Base-by-base conservation (phyloP, 768 basidiomycete genomes). In the Leucogyrophana mollusca region DNA sequence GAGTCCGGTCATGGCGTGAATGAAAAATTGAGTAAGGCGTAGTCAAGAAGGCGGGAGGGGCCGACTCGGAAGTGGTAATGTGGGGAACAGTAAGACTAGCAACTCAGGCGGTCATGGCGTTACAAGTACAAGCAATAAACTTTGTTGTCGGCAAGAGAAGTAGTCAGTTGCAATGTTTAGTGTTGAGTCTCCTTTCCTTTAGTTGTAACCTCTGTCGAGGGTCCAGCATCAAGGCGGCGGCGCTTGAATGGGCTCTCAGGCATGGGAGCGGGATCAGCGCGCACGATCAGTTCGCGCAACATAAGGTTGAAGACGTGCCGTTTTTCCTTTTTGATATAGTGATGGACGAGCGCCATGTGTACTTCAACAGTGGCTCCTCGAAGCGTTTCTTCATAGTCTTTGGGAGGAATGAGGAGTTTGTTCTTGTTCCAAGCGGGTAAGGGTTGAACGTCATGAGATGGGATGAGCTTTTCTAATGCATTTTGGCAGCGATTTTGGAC, bases 291-390 rank as follows among this genome's bases (percentile, higher is more conserved):
- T 6, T 37, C 20, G 2, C 41, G 18, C n/a, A 43, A 23, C 16
- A 37, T n/a, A 9, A 34, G 22, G 4, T 25, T 48, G 32, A 43
- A 48, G 14, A 48, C 25, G 34, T 48, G 40, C 4, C 16, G 1
- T 16, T 16, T 48, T 1, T 20, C n/a, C 4, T 13, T 43, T 33
- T 33, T 43, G 27, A 48, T 33, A 13, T 5, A 6, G 16, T 48
- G 41, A 17, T 43, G 42, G 5, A 2, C 14, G 27, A 49, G 37
- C 1, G 47, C 18, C 4, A 49, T 11, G 8, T 49, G 34, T 9
- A 48, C 47, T 36, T 48, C 41, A 1, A 48, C 34, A 6, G 36
- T 17, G 6, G 25, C 23, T 3, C 40, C 41, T 13, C 33, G 34
- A 1, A 34, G 41, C 16, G 22, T 48, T 4, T 21, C 8, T 13